Evolutionary conservation across 2,329 filamentous ascomycete species (phyloP), one percentile per base, ranked within the genome.

Genomic region (Botrytis elliptica): DNA sequence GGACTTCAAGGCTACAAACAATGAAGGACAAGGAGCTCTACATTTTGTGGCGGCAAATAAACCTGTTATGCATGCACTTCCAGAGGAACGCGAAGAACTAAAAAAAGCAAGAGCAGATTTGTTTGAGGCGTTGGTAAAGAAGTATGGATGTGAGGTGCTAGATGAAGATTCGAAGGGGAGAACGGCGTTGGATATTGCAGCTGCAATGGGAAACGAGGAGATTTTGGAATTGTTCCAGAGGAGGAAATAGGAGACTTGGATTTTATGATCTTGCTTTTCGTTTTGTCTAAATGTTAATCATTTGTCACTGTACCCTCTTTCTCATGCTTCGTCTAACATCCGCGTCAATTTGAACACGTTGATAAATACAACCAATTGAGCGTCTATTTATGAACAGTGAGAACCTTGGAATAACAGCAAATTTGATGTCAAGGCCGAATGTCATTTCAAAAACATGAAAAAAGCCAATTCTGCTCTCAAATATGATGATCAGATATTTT

Each of bases 131-230:
- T 62, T 68, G 5, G 22, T 62, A 29, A 29, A 62, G 22, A n/a
- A 49, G 38, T 49, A 65, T 46, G 52, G 63, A 1, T 72, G 62
- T 44, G 71, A 68, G 7, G 49, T 67, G 1, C 18, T 66, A 14
- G 63, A 46, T 16, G 62, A 72, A 40, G 62, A 72, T 46, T 25
- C 36, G 1, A 62, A 67, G n/a, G 60, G 70, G 36, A 72, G 70
- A 16, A 67, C 49, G 25, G 49, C 62, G 3, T 44, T 72, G 29
- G 49, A 72, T 40, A 60, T 72, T 38, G 62, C 70, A 10, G 70
- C 63, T 60, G 70, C 38, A 29, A 8, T 71, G 29, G 69, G 44
- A 4, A 52, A 64, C 55, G 10, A 55, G 18, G 25, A 52, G 14
- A 57, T 71, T 52, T 64, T 71, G 44, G 25, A 64, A 18, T 42